Conservation (phyloP, 2,329 filamentous ascomycete genomes). For the Bipolaris bicolor region DNA sequence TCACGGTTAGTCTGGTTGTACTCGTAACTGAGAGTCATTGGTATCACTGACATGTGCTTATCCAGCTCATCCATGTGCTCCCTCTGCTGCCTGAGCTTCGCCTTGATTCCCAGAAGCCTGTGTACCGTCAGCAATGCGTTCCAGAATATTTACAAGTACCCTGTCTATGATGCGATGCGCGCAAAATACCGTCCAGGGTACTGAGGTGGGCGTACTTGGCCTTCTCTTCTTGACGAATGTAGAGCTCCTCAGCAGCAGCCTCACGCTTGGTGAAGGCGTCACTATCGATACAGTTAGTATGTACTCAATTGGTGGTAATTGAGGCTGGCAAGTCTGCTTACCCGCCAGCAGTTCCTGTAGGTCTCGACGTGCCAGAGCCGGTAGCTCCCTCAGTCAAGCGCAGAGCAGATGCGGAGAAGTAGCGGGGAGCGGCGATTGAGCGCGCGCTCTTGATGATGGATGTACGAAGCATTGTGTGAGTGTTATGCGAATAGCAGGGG, state of each 20-base stretch:
- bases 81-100: conserved; percentile 75
- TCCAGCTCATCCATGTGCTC: conserved; percentile 83
- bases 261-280: conserved; percentile 95
- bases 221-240: conserved; percentile 85
- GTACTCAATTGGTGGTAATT: neutral
- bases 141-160: neutral
- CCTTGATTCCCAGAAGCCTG: conserved; percentile 72
- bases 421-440: conserved; percentile 45
- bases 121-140: conserved; percentile 20
- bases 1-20: conserved; percentile 20
- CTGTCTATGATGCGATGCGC: neutral
- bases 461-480: conserved; percentile 45
- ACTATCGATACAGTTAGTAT: conserved; percentile 55
- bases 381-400: conserved; percentile 55
- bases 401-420: conserved; percentile 53
- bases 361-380: conserved; percentile 51
- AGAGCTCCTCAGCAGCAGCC: conserved; percentile 81
- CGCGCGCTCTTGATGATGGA: conserved; percentile 50
- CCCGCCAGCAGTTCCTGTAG: conserved; percentile 49
- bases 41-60: conserved; percentile 75
- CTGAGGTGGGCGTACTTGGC: conserved; percentile 66
- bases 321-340: conserved; percentile 24
- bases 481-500: conserved; percentile 7
- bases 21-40: neutral
- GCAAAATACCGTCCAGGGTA: neutral